phyloP scores from a whole-genome alignment of 2,329 filamentous ascomycete genomes.

The Falciphora oryzae region DNA sequence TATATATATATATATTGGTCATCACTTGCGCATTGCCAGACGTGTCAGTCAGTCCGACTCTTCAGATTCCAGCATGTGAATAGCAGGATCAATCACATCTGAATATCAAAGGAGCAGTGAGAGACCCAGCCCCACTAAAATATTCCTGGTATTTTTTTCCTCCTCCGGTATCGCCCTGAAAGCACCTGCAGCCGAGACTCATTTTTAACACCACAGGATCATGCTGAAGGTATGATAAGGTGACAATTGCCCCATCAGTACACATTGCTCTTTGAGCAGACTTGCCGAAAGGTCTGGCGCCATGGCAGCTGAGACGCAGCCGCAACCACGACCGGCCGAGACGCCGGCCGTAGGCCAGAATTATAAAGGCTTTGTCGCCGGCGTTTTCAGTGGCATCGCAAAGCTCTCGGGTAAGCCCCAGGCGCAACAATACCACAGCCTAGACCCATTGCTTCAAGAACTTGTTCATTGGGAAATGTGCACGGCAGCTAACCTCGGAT shows the following conservation, averaged over 20 bases:
- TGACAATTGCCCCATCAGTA: neutral
- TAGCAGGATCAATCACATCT: neutral
- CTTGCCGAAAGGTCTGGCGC: neutral
- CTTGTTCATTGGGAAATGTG: neutral
- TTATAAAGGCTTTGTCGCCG: conserved; percentile 95
- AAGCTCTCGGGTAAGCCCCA: conserved; percentile 70
- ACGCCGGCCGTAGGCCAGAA: conserved; percentile 38
- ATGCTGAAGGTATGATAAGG: neutral
- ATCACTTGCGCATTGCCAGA: no score
- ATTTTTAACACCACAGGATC: neutral
- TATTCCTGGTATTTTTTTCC: neutral
- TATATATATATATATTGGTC: neutral
- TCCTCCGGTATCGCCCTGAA: neutral
- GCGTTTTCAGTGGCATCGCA: conserved; percentile 90
- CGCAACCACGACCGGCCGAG: conserved; percentile 13
- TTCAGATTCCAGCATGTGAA: neutral
- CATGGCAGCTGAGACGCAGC: neutral
- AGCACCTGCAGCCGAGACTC: neutral
- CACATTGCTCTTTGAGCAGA: neutral
- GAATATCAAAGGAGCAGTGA: neutral
- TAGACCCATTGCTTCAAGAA: no score
- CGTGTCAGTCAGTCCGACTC: no score
- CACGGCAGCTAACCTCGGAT: neutral
- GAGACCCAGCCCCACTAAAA: neutral
- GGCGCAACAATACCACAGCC: neutral